These are phyloP conservation scores for Aurantiochytrium sp. DNA, from an alignment of 108 stramenopile genomes.

Conservation along the genomic window DNA sequence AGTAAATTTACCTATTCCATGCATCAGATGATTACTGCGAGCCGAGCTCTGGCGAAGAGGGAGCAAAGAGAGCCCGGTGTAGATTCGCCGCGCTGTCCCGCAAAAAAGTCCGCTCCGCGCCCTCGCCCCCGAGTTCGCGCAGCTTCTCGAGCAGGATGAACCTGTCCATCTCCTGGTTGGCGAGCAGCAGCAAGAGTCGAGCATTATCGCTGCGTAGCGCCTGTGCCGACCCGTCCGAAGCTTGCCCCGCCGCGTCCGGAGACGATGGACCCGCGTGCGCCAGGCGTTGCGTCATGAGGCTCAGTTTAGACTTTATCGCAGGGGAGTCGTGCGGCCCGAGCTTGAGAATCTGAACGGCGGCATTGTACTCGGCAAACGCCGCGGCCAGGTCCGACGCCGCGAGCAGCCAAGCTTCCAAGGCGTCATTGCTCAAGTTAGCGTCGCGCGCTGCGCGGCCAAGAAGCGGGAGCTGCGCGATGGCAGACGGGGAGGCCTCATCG, in stretches of 20 bases:
- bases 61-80: neutral
- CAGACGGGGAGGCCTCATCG: neutral
- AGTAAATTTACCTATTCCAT: no score
- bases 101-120: neutral
- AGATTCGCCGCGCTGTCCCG: neutral
- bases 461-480: neutral
- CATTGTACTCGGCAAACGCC: neutral
- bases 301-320: neutral
- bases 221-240: neutral
- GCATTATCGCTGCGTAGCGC: neutral
- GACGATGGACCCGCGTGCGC: neutral
- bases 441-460: neutral
- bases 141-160: neutral
- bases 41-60: no score
- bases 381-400: neutral
- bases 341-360: neutral
- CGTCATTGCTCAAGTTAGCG: neutral
- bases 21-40: no score
- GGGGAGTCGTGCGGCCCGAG: neutral
- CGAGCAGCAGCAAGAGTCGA: neutral
- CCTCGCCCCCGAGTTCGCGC: slow-evolving; percentile 17
- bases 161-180: slow-evolving; percentile 1
- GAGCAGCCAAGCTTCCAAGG: neutral
- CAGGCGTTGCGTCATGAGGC: neutral
- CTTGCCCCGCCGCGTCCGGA: neutral